Evolutionary conservation across 768 basidiomycete species (phyloP).

Genomic region (Mycena polygramma): DNA sequence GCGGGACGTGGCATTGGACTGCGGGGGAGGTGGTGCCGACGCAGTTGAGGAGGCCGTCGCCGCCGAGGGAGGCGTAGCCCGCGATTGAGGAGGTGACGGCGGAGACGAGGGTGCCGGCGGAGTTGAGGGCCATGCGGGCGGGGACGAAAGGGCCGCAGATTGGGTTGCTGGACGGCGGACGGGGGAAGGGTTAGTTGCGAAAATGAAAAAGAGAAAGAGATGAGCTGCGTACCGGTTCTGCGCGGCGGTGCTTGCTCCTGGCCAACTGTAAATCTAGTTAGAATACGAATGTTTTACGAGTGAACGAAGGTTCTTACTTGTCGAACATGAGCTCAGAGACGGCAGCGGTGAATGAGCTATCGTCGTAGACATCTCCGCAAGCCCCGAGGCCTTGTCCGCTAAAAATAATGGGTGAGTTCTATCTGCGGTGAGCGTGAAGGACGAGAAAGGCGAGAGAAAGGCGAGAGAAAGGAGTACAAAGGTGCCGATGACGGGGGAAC

Average conservation of each 20-base stretch:
- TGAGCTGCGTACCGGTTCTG: conserved; percentile 42
- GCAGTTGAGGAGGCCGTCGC: conserved; percentile 44
- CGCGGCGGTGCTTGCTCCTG: conserved; percentile 39
- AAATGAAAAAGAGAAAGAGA: background rate
- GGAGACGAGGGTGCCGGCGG: conserved; percentile 39
- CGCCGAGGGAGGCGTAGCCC: conserved; percentile 42
- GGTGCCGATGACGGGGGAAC: too few relatives aligned
- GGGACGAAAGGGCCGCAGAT: conserved; percentile 48
- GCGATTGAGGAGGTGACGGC: conserved; percentile 35
- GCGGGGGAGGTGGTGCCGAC: conserved; percentile 9
- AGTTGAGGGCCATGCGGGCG: conserved; percentile 40
- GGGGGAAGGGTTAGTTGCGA: background rate
- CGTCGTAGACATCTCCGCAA: conserved; percentile 49
- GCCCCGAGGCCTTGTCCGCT: conserved; percentile 47
- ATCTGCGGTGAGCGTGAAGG: background rate
- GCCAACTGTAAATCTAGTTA: conserved; percentile 16
- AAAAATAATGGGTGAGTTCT: conserved; percentile 26
- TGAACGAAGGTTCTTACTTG: background rate
- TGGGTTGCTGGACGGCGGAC: conserved; percentile 37
- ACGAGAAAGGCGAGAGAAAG: too few relatives aligned
- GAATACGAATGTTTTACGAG: background rate
- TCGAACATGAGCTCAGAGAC: conserved; percentile 46
- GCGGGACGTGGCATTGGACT: conserved; percentile 35
- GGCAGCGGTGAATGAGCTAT: conserved; percentile 47
- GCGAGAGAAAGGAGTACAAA: too few relatives aligned